A percentile compares a stretch with the other conserved stretches of the same genome.
These are phyloP conservation scores for Rhizopogon vesiculosus DNA, from an alignment of 768 basidiomycete genomes.

Conservation along the genomic window DNA sequence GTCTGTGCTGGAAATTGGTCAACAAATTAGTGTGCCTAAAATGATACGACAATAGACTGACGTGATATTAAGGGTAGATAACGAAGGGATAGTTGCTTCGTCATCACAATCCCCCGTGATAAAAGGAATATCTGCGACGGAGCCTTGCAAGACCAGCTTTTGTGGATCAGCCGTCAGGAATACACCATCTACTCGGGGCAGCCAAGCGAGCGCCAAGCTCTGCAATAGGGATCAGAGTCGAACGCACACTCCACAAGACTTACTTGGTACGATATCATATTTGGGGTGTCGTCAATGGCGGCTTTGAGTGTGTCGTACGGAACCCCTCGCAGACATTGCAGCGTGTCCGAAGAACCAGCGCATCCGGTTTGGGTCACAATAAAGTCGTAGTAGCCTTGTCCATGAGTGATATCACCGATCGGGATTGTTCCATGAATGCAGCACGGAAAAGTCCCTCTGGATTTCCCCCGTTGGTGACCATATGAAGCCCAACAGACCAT, in stretches of 20 bases:
- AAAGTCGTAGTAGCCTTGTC: too few relatives aligned
- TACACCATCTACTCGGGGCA: too few relatives aligned
- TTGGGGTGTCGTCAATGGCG: slow-evolving; percentile 36
- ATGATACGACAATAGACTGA: slow-evolving; percentile 16
- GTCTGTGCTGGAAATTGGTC: background rate
- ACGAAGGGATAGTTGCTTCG: slow-evolving; percentile 45
- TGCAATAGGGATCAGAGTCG: too few relatives aligned
- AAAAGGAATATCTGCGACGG: slow-evolving; percentile 44
- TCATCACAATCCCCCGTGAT: slow-evolving; percentile 56
- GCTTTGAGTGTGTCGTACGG: slow-evolving; percentile 33
- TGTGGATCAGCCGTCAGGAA: too few relatives aligned
- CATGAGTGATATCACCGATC: too few relatives aligned
- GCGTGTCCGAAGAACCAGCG: slow-evolving; percentile 31
- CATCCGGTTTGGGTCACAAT: slow-evolving; percentile 32
- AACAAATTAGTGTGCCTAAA: background rate
- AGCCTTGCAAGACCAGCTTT: slow-evolving; percentile 32
- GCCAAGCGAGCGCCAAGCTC: too few relatives aligned
- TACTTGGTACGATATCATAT: too few relatives aligned
- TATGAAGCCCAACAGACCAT: too few relatives aligned
- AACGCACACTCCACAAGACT: too few relatives aligned
- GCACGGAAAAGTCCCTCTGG: too few relatives aligned
- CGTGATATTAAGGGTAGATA: slow-evolving; percentile 3
- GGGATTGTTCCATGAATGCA: too few relatives aligned
- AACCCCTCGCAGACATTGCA: slow-evolving; percentile 35
- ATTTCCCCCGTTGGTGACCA: too few relatives aligned